A percentile compares a stretch with the other conserved stretches of the same genome.
These are phyloP conservation scores for Pyrenochaeta sp. DNA, from an alignment of 2,329 filamentous ascomycete genomes.

Conservation along the genomic window DNA sequence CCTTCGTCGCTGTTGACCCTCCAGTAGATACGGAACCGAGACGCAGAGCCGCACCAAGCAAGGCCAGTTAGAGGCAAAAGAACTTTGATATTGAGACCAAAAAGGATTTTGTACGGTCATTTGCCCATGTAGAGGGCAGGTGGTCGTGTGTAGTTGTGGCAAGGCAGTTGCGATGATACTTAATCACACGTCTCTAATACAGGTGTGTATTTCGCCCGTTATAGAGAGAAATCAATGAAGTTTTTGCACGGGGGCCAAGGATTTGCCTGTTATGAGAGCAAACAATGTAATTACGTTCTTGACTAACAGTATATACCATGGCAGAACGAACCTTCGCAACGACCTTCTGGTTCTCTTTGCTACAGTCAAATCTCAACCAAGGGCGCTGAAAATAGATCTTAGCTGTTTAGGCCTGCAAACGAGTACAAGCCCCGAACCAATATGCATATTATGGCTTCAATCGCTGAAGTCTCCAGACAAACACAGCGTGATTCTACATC, in stretches of 20 bases:
- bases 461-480: slow-evolving; percentile 27
- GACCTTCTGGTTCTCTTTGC: slow-evolving; percentile 22
- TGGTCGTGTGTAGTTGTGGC: too few species aligned
- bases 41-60: not conserved
- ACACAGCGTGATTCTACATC: slow-evolving; percentile 34
- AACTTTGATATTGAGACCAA: too few species aligned
- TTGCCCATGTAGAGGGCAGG: too few species aligned
- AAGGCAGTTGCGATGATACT: too few species aligned
- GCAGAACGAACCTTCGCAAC: slow-evolving; percentile 30
- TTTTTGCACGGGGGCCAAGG: too few species aligned
- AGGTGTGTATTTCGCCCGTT: slow-evolving; percentile 25
- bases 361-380: not conserved
- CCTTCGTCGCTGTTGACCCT: not conserved
- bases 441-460: slow-evolving; percentile 27
- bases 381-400: not conserved
- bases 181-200: too few species aligned
- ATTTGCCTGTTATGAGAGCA: too few species aligned
- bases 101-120: too few species aligned
- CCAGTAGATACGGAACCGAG: not conserved
- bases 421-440: slow-evolving; percentile 23
- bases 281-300: too few species aligned
- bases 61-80: too few species aligned
- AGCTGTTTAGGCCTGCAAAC: slow-evolving; percentile 33
- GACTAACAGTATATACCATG: slow-evolving; percentile 30
- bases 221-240: slow-evolving; percentile 24